Evolutionary conservation across 768 basidiomycete species (phyloP).

Genomic region (Dentipellis fragilis): DNA sequence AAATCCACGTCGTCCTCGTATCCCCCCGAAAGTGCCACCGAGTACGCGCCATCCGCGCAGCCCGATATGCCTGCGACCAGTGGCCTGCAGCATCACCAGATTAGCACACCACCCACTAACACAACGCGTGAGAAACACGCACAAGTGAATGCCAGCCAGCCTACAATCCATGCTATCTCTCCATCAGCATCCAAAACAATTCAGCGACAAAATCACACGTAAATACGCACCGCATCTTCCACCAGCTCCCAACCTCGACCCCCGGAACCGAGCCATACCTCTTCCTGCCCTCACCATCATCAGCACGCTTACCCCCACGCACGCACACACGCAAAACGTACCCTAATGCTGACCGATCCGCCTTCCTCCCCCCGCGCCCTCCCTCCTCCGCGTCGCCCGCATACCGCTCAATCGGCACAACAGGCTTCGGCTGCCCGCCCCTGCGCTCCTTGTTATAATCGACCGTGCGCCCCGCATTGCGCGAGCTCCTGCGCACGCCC

Average conservation of each 20-base stretch:
- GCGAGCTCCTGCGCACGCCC: conserved; percentile 52
- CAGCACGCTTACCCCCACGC: no score
- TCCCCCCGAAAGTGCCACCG: conserved; percentile 81
- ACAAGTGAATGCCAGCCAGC: conserved; percentile 78
- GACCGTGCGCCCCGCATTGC: conserved; percentile 48
- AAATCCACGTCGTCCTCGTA: conserved; percentile 81
- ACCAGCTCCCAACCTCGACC: conserved; percentile 73
- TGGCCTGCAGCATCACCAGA: conserved; percentile 38
- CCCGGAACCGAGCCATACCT: conserved; percentile 74
- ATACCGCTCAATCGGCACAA: conserved; percentile 2
- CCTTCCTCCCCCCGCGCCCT: conserved; percentile 16
- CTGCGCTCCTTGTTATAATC: conserved; percentile 39
- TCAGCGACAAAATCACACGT: neutral
- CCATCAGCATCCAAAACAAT: neutral
- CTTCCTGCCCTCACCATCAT: conserved; percentile 37
- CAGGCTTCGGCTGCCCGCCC: neutral
- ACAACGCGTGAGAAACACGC: conserved; percentile 18
- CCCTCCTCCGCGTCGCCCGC: no score
- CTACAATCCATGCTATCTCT: conserved; percentile 48
- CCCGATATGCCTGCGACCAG: conserved; percentile 77
- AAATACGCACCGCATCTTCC: conserved; percentile 49
- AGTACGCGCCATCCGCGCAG: conserved; percentile 63
- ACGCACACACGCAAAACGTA: neutral
- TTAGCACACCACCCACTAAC: neutral
- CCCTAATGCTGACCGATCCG: conserved; percentile 40